Percentiles rank a stretch among this genome's conserved stretches.
phyloP scores from a whole-genome alignment of 2,329 filamentous ascomycete species.

The Aspergillus puulaauensis region DNA sequence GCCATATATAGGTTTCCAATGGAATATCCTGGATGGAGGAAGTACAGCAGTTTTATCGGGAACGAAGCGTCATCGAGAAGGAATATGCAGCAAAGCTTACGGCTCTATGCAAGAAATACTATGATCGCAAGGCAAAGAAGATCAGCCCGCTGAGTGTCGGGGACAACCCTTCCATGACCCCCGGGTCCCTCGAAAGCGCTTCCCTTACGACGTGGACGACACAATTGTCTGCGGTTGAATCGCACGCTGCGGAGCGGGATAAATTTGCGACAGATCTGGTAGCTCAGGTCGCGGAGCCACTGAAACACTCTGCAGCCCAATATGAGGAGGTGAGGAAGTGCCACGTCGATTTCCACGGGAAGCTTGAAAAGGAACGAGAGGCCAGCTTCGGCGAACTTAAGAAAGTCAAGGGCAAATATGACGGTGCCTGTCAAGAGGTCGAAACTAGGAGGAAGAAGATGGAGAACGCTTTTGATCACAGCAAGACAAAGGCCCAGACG shows the following conservation, averaged over 20 bases:
- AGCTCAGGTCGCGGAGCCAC: constrained; percentile 77
- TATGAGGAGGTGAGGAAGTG: constrained; percentile 93
- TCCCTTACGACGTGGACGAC: constrained; percentile 97
- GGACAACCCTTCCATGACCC: constrained; percentile 88
- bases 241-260: constrained; percentile 85
- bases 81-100: constrained; percentile 90
- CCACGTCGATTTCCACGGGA: constrained; percentile 83
- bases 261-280: constrained; percentile 77
- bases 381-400: constrained; percentile 77
- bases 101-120: constrained; percentile 90
- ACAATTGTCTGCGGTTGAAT: constrained; percentile 86
- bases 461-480: constrained; percentile 82
- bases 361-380: constrained; percentile 87
- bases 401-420: constrained; percentile 92
- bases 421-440: constrained; percentile 88
- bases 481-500: constrained; percentile 84
- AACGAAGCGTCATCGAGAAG: constrained; percentile 90
- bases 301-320: constrained; percentile 70
- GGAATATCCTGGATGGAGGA: constrained; percentile 96
- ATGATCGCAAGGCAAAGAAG: constrained; percentile 93
- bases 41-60: constrained; percentile 95
- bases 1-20: constrained; percentile 62
- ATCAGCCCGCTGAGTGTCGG: constrained; percentile 85
- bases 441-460: constrained; percentile 93
- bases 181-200: constrained; percentile 92